Conservation (phyloP, 1,284 basidiomycete species). For the Rhodotorula sp. region DNA sequence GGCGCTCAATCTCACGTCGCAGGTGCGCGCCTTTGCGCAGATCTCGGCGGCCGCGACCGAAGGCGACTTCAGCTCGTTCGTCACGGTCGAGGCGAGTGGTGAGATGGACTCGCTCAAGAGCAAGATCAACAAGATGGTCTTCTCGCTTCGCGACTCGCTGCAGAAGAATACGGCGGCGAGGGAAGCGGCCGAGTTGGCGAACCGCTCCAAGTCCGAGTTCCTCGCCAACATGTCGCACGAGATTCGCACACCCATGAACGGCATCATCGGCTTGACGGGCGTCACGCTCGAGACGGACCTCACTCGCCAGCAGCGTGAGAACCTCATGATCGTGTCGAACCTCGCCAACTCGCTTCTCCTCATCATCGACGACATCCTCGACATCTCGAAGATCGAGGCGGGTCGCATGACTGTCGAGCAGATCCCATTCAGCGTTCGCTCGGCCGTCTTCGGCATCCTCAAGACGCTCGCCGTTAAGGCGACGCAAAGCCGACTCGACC, state of each 20-base stretch:
- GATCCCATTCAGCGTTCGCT: constrained; percentile 94
- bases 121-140: constrained; percentile 99
- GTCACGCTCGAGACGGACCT: constrained; percentile 91
- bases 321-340: constrained; percentile 91
- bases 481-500: constrained; percentile 93
- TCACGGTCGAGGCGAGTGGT: constrained; percentile 96
- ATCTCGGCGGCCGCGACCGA: constrained; percentile 98
- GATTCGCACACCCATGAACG: constrained; percentile 96
- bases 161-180: constrained; percentile 99
- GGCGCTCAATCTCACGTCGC: constrained; percentile 72
- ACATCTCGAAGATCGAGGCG: constrained; percentile 98
- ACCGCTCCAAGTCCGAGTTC: constrained; percentile 96
- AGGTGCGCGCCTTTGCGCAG: constrained; percentile 98
- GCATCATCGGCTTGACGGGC: constrained; percentile 98
- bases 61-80: constrained; percentile 98
- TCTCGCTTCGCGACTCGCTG: constrained; percentile 92
- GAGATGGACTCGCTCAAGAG: constrained; percentile 99
- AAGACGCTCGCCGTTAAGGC: constrained; percentile 98
- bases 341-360: constrained; percentile 88
- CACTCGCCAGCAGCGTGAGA: constrained; percentile 86
- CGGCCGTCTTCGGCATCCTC: constrained; percentile 94
- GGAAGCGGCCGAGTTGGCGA: constrained; percentile 89
- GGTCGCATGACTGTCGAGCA: constrained; percentile 99
- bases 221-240: constrained; percentile 97
- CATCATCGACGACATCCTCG: constrained; percentile 97